Percentiles rank a stretch among this genome's conserved stretches.
Conservation (phyloP, 768 basidiomycete species). For the Leucocoprinus leucothites region DNA sequence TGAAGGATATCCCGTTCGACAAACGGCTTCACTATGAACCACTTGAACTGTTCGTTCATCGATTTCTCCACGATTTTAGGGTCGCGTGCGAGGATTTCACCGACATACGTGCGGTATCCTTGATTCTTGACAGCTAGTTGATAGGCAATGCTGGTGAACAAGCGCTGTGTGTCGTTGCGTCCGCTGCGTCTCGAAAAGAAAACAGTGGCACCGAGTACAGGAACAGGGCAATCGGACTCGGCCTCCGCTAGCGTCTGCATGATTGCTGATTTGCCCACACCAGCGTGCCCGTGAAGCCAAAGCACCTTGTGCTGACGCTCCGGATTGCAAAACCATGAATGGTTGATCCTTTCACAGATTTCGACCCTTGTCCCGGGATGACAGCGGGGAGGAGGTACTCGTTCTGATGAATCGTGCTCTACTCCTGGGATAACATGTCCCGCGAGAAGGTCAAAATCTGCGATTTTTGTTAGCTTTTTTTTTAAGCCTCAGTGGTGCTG, state of each 20-base stretch:
- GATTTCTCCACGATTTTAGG: neutral
- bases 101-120: neutral
- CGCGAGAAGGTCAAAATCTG: too few species aligned
- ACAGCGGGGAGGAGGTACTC: neutral
- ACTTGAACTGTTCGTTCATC: neutral
- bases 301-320: neutral
- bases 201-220: constrained; percentile 2
- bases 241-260: constrained; percentile 1
- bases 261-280: constrained; percentile 9
- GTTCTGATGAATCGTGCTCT: neutral
- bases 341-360: neutral
- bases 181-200: neutral
- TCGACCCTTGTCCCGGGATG: neutral
- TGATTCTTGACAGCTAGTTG: neutral
- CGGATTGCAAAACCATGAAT: neutral
- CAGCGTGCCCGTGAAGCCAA: constrained; percentile 7
- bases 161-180: neutral
- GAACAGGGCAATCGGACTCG: neutral
- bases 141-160: constrained; percentile 6
- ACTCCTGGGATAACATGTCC: neutral
- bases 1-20: neutral
- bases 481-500: too few species aligned
- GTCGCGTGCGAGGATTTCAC: neutral
- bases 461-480: too few species aligned
- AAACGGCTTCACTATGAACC: neutral